Conservation (phyloP, 2,329 filamentous ascomycete species). For the Paecilomyces fulvus region DNA sequence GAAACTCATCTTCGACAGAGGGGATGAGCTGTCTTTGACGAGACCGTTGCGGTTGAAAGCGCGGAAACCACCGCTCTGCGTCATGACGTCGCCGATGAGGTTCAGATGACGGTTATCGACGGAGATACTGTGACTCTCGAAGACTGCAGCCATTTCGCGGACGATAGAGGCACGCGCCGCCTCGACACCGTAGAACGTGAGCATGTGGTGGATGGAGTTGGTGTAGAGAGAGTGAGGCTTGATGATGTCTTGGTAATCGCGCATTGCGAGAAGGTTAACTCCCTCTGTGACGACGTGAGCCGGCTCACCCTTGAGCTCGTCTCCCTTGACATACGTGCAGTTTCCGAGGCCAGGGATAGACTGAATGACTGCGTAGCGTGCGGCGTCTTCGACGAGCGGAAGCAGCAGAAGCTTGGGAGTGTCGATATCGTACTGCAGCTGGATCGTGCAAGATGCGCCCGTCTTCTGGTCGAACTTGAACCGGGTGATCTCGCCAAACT, state of each 20-base stretch:
- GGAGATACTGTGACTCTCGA: conserved; percentile 80
- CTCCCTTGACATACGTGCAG: conserved; percentile 60
- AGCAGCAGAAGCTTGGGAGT: conserved; percentile 91
- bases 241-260: conserved; percentile 75
- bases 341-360: conserved; percentile 69
- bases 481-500: conserved; percentile 57
- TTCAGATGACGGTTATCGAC: conserved; percentile 91
- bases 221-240: conserved; percentile 80
- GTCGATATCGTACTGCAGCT: conserved; percentile 69
- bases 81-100: conserved; percentile 96
- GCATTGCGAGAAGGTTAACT: conserved; percentile 85
- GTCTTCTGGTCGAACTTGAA: conserved; percentile 72
- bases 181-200: conserved; percentile 84
- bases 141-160: conserved; percentile 74
- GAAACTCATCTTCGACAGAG: conserved; percentile 99
- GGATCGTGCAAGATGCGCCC: conserved; percentile 70
- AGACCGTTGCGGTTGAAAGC: conserved; percentile 90
- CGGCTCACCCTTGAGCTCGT: conserved; percentile 42
- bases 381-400: conserved; percentile 74
- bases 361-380: conserved; percentile 73
- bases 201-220: conserved; percentile 84
- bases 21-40: conserved; percentile 67
- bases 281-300: conserved; percentile 65
- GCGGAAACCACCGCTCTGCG: conserved; percentile 78
- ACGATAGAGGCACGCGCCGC: conserved; percentile 83